A percentile compares a stretch with the other conserved stretches of the same genome.
Evolutionary conservation across 2,329 filamentous ascomycete genomes (phyloP).

Genomic region (Pyricularia pennisetigena): DNA sequence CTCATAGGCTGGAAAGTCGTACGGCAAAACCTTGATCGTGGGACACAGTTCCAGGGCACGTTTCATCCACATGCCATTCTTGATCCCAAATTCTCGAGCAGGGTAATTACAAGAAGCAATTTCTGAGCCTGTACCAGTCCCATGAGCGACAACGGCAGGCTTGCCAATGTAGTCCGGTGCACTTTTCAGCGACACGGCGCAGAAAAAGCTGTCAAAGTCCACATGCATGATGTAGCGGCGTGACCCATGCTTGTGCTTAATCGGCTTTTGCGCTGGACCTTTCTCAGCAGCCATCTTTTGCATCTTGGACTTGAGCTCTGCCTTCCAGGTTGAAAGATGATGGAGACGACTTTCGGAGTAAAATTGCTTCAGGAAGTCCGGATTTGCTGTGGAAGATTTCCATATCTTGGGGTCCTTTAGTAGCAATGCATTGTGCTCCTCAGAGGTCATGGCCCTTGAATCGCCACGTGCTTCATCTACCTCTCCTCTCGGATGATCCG

Average conservation of each 20-base stretch:
- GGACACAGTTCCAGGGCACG: slow-evolving; percentile 73
- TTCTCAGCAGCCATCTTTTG: slow-evolving; percentile 72
- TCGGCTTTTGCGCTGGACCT: slow-evolving; percentile 26
- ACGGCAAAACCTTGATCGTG: slow-evolving; percentile 80
- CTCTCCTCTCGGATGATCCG: not conserved
- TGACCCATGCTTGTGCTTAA: slow-evolving; percentile 48
- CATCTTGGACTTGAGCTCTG: slow-evolving; percentile 80
- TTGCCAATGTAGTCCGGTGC: slow-evolving; percentile 67
- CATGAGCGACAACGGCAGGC: slow-evolving; percentile 83
- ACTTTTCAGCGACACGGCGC: slow-evolving; percentile 75
- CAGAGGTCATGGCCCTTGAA: slow-evolving; percentile 54
- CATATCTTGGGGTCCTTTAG: slow-evolving; percentile 76
- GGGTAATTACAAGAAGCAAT: slow-evolving; percentile 97
- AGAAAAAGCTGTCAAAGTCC: slow-evolving; percentile 98
- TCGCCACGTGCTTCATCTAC: not conserved
- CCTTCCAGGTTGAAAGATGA: slow-evolving; percentile 94
- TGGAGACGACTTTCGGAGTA: slow-evolving; percentile 93
- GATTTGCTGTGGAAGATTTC: slow-evolving; percentile 85
- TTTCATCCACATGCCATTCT: slow-evolving; percentile 99
- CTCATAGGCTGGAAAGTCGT: slow-evolving; percentile 93
- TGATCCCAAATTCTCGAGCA: slow-evolving; percentile 75
- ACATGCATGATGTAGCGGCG: slow-evolving; percentile 87
- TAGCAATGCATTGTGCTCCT: slow-evolving; percentile 83
- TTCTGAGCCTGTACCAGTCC: slow-evolving; percentile 75
- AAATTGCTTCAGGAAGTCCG: slow-evolving; percentile 86